Conservation (phyloP, 179 eudicot species). For the Corrigiola litoralis region DNA sequence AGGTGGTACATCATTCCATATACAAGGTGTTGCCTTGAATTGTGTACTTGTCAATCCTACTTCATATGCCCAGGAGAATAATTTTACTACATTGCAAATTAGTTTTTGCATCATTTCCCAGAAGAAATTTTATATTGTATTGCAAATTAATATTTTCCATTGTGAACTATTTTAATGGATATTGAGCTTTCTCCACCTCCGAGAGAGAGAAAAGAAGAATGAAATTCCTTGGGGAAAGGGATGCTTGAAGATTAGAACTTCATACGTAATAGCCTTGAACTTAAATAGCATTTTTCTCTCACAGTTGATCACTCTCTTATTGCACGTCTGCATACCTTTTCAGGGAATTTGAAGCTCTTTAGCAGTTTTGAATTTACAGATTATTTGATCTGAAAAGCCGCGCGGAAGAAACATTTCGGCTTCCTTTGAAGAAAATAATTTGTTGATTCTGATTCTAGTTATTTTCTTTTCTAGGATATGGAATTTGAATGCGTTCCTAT, state of each 20-base stretch:
- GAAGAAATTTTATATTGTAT: too few relatives aligned
- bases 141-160: too few relatives aligned
- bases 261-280: too few relatives aligned
- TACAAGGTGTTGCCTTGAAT: too few relatives aligned
- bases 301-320: background rate
- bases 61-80: too few relatives aligned
- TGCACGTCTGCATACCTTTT: background rate
- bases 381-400: background rate
- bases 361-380: background rate
- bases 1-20: too few relatives aligned
- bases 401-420: background rate
- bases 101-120: too few relatives aligned
- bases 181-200: too few relatives aligned
- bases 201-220: too few relatives aligned
- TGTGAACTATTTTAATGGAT: too few relatives aligned
- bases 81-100: too few relatives aligned
- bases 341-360: conserved; percentile 31
- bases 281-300: background rate
- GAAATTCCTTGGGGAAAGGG: background rate
- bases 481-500: conserved; percentile 90
- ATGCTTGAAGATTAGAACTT: background rate
- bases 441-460: background rate
- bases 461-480: conserved; percentile 39
- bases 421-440: background rate
- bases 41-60: too few relatives aligned